Percentiles rank a stretch among this genome's conserved stretches.
These are phyloP conservation scores for Solanum raphanifolium DNA, from an alignment of 257 asterid genomes.

Conservation along the genomic window DNA sequence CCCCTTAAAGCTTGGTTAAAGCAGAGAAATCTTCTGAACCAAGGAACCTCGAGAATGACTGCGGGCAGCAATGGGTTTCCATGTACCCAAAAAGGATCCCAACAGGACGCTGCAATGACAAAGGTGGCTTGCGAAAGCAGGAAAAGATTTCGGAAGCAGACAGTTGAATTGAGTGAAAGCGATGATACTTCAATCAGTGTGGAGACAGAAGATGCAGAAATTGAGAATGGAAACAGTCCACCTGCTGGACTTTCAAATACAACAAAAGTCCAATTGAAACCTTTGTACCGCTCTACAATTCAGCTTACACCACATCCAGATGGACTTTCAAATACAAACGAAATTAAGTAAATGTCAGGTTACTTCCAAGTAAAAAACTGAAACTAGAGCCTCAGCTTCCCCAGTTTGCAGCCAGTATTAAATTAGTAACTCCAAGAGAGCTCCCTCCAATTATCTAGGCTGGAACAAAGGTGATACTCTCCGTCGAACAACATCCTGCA, in stretches of 20 bases:
- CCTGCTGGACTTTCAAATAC: too few species aligned
- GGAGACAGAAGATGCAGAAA: constrained; percentile 23
- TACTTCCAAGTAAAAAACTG: too few species aligned
- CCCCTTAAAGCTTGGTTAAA: constrained; percentile 10
- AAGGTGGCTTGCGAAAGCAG: constrained; percentile 21
- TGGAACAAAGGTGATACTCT: constrained; percentile 55
- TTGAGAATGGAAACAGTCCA: constrained; percentile 9
- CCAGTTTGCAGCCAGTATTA: too few species aligned
- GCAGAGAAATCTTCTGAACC: constrained; percentile 13
- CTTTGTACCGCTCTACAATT: too few species aligned
- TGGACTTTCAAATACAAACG: too few species aligned
- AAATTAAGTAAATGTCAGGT: too few species aligned
- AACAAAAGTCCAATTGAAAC: too few species aligned
- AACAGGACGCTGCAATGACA: constrained; percentile 2
- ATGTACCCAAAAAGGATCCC: constrained; percentile 12
- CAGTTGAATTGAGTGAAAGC: constrained; percentile 41
- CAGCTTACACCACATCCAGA: too few species aligned
- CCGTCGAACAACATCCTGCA: constrained; percentile 60
- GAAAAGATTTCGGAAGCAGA: constrained; percentile 34
- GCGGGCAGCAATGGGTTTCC: constrained; percentile 18
- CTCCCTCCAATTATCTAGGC: constrained; percentile 22
- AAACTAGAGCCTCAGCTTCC: too few species aligned
- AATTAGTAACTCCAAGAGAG: background rate
- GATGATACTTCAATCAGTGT: constrained; percentile 34
- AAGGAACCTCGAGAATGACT: constrained; percentile 7